Evolutionary conservation across 306 rosid genomes (phyloP).

Genomic region (Dalbergia cochinchinensis): DNA sequence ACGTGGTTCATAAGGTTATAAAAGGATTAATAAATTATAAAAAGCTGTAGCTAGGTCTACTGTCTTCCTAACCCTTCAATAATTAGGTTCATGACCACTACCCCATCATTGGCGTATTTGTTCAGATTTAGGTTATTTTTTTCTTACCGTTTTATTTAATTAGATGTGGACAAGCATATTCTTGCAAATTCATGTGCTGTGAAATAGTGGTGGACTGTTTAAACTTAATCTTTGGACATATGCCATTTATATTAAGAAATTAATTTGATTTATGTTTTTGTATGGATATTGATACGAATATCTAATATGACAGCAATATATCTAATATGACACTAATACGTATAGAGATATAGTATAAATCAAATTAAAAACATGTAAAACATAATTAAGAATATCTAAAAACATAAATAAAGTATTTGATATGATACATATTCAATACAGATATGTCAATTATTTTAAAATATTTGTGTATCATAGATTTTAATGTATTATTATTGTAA

Average conservation of each 20-base stretch:
- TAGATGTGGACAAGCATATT: conserved; percentile 28
- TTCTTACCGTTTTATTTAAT: not conserved
- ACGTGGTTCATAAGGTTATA: conserved; percentile 4
- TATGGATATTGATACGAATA: no score
- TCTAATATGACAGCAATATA: no score
- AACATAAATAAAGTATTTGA: no score
- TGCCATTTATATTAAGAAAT: not conserved
- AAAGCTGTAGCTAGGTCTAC: conserved; percentile 37
- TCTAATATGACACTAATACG: no score
- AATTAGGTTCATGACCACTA: conserved; percentile 5
- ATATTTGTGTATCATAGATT: no score
- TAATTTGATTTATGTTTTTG: not conserved
- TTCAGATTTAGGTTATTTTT: not conserved
- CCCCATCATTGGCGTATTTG: not conserved
- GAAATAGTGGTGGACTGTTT: conserved; percentile 35
- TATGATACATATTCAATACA: no score
- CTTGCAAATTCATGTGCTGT: conserved; percentile 42
- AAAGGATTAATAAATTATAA: not conserved
- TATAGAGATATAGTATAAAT: no score
- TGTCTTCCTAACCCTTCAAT: conserved; percentile 33
- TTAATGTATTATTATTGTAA: no score
- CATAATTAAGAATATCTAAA: no score
- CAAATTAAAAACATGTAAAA: no score
- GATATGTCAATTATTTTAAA: no score
- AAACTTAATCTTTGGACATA: not conserved